Percentiles rank a stretch among this genome's conserved stretches.
Conservation (phyloP, 352 stramenopile genomes). For the Globisporangium irregulare region DNA sequence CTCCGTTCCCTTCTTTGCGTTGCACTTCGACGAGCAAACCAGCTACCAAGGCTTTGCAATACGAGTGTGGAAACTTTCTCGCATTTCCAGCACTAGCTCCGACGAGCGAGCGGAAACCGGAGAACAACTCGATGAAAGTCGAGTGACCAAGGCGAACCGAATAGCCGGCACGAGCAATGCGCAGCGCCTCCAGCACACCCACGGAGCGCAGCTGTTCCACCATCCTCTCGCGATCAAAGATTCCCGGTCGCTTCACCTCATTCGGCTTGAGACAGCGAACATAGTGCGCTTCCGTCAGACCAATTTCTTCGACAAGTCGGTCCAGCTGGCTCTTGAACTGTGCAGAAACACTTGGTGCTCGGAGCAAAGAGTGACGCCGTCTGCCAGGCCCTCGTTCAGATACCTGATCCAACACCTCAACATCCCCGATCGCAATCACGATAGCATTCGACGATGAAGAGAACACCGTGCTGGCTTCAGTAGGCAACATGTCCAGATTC, state of each 20-base stretch:
- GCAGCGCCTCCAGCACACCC: slow-evolving; percentile 95
- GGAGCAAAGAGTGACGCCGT: slow-evolving; percentile 50
- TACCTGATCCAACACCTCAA: slow-evolving; percentile 42
- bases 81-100: slow-evolving; percentile 14
- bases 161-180: slow-evolving; percentile 94
- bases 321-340: slow-evolving; percentile 95
- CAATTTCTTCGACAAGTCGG: slow-evolving; percentile 92
- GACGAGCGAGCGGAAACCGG: slow-evolving; percentile 49
- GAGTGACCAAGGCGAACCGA: slow-evolving; percentile 92
- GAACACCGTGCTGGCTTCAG: slow-evolving; percentile 55
- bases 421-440: slow-evolving; percentile 50
- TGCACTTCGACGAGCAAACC: slow-evolving; percentile 10
- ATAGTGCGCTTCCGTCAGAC: slow-evolving; percentile 95
- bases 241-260: slow-evolving; percentile 73
- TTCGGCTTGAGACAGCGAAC: slow-evolving; percentile 99
- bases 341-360: slow-evolving; percentile 76
- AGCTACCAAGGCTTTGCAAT: slow-evolving; percentile 9
- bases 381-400: slow-evolving; percentile 23
- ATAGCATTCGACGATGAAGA: slow-evolving; percentile 60
- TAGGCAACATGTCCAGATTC: slow-evolving; percentile 78
- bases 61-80: slow-evolving; percentile 31
- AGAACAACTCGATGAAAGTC: slow-evolving; percentile 86
- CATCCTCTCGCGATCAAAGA: slow-evolving; percentile 85
- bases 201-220: slow-evolving; percentile 97
- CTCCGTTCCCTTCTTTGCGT: slow-evolving; percentile 2